Conservation (phyloP, 495 filamentous ascomycete genomes). For the Cercophora newfieldiana region DNA sequence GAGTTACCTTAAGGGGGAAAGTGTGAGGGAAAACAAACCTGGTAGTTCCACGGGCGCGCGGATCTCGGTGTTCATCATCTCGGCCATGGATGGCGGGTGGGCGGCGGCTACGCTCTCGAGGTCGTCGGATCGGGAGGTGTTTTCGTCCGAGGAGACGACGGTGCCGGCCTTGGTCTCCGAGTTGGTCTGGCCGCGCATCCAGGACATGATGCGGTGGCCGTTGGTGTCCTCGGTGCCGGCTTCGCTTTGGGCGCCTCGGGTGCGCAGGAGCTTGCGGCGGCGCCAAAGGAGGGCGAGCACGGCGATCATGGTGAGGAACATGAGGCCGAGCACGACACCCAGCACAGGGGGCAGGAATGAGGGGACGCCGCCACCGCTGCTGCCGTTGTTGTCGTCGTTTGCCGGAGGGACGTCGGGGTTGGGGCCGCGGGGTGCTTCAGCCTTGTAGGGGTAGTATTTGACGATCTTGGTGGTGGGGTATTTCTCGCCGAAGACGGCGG, state of each 20-base stretch:
- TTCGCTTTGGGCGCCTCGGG: slow-evolving; percentile 37
- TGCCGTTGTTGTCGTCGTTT: neutral
- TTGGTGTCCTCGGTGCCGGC: slow-evolving; percentile 48
- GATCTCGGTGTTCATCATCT: slow-evolving; percentile 43
- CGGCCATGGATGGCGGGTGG: slow-evolving; percentile 26
- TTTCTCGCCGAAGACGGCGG: slow-evolving; percentile 51
- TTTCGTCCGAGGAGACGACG: slow-evolving; percentile 42
- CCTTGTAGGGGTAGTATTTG: slow-evolving; percentile 61
- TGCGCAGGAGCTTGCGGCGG: slow-evolving; percentile 43
- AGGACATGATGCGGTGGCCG: slow-evolving; percentile 41
- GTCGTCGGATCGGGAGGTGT: slow-evolving; percentile 19
- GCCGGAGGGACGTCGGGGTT: slow-evolving; percentile 29
- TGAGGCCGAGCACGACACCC: slow-evolving; percentile 64
- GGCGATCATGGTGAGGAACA: slow-evolving; percentile 55
- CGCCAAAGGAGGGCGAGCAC: slow-evolving; percentile 58
- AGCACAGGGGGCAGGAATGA: slow-evolving; percentile 64
- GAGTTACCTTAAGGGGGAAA: neutral
- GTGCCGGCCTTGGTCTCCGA: slow-evolving; percentile 47
- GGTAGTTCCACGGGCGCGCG: slow-evolving; percentile 40
- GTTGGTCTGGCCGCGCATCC: slow-evolving; percentile 42
- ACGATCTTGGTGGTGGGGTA: slow-evolving; percentile 59
- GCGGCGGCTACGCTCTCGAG: slow-evolving; percentile 29
- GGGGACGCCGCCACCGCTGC: slow-evolving; percentile 48
- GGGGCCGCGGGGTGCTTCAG: slow-evolving; percentile 36
- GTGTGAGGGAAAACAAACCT: slow-evolving; percentile 34